Evolutionary conservation across 176 grass and related monocot species (phyloP).

Genomic region (Coix lacrymajobi): DNA sequence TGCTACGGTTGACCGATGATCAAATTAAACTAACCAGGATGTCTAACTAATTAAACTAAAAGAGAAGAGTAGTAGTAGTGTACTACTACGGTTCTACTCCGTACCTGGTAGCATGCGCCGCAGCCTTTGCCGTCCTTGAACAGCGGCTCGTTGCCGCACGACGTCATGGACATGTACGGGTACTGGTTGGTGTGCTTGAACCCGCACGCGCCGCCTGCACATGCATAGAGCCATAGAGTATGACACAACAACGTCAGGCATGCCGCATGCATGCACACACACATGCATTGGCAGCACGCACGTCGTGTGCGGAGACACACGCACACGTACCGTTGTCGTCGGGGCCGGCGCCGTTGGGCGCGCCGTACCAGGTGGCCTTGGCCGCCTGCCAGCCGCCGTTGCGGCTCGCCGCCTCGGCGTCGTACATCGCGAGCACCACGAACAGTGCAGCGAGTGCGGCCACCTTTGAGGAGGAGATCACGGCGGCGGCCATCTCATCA

Average conservation of each 20-base stretch:
- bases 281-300: neutral
- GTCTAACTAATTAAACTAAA: too few species aligned
- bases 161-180: slow-evolving; percentile 57
- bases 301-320: neutral
- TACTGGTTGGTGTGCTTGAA: slow-evolving; percentile 42
- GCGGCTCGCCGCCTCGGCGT: neutral
- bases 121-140: slow-evolving; percentile 54
- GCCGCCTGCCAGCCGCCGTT: slow-evolving; percentile 16
- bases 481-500: neutral
- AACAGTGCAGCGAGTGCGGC: slow-evolving; percentile 12
- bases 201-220: slow-evolving; percentile 53
- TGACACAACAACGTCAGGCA: neutral
- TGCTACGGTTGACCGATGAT: neutral
- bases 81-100: too few species aligned
- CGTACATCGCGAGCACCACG: neutral
- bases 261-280: too few species aligned
- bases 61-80: too few species aligned
- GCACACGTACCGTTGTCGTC: slow-evolving; percentile 38
- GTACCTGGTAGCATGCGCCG: slow-evolving; percentile 60
- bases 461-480: neutral
- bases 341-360: slow-evolving; percentile 51
- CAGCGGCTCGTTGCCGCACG: slow-evolving; percentile 40
- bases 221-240: neutral
- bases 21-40: neutral
- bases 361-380: slow-evolving; percentile 66